Conservation (phyloP, 768 basidiomycete species). For the Boletus vermiculosoides region DNA sequence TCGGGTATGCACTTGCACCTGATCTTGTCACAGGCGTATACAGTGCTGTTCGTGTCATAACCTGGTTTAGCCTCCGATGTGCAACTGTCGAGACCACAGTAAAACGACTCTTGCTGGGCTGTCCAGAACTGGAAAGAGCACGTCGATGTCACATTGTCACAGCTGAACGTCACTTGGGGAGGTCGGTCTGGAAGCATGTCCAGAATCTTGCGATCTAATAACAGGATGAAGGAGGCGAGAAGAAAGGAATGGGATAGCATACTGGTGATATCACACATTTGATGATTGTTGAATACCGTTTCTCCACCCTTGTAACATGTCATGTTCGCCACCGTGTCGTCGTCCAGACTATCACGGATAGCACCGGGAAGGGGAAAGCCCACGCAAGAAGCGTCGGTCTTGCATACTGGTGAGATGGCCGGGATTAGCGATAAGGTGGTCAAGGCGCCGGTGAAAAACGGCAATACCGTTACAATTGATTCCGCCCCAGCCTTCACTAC, state of each 20-base stretch:
- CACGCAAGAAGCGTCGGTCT: slow-evolving; percentile 74
- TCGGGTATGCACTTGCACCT: slow-evolving; percentile 92
- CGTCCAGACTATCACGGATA: slow-evolving; percentile 39
- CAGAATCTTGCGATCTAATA: slow-evolving; percentile 86
- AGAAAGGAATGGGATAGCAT: slow-evolving; percentile 30
- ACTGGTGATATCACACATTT: slow-evolving; percentile 99
- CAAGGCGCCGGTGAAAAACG: background rate
- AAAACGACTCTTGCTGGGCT: slow-evolving; percentile 91
- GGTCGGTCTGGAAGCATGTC: slow-evolving; percentile 88
- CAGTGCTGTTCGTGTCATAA: slow-evolving; percentile 68
- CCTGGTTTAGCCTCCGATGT: slow-evolving; percentile 43
- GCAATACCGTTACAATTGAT: slow-evolving; percentile 93
- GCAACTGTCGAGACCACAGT: slow-evolving; percentile 83
- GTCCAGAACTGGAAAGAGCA: slow-evolving; percentile 99
- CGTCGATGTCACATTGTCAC: slow-evolving; percentile 56
- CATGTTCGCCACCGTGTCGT: slow-evolving; percentile 58
- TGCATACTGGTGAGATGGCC: slow-evolving; percentile 63
- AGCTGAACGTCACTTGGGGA: slow-evolving; percentile 96
- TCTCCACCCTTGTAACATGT: slow-evolving; percentile 93
- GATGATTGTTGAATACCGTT: slow-evolving; percentile 93
- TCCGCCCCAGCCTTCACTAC: slow-evolving; percentile 93
- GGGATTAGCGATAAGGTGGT: background rate
- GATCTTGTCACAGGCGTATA: slow-evolving; percentile 80
- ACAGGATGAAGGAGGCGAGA: background rate
- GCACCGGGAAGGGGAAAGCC: slow-evolving; percentile 67